A percentile compares a stretch with the other conserved stretches of the same genome.
Conservation (phyloP, 768 basidiomycete species). For the Pleurotus eryngii region DNA sequence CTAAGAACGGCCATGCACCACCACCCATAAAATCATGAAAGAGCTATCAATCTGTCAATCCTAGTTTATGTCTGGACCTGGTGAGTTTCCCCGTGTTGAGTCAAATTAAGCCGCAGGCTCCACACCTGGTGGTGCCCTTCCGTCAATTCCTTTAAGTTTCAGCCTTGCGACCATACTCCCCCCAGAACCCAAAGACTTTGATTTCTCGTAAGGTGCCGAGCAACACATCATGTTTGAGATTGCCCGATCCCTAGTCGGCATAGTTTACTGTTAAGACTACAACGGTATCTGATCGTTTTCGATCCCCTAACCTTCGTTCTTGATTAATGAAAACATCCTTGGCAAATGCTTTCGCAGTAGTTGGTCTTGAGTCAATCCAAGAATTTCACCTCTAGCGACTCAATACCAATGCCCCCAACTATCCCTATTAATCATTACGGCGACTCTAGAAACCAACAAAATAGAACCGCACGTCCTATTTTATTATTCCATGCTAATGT, state of each 20-base stretch:
- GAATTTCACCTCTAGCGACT: too few species aligned
- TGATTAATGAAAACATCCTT: not conserved
- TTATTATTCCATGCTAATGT: too few species aligned
- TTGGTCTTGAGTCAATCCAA: conserved; percentile 63
- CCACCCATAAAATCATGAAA: conserved; percentile 84
- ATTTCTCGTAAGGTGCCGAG: conserved; percentile 83
- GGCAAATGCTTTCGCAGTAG: not conserved
- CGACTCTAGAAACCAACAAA: too few species aligned
- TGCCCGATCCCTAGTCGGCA: not conserved
- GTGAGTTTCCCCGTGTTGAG: conserved; percentile 82
- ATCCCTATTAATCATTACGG: too few species aligned
- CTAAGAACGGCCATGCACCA: conserved; percentile 90
- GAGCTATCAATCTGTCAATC: conserved; percentile 82
- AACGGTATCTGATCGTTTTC: not conserved
- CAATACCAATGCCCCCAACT: too few species aligned
- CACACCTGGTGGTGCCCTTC: conserved; percentile 77
- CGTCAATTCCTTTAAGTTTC: conserved; percentile 84
- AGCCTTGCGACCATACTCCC: conserved; percentile 50
- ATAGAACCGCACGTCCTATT: too few species aligned
- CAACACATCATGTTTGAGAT: conserved; percentile 23
- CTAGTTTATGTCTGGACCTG: conserved; percentile 75
- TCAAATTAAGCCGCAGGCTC: conserved; percentile 86
- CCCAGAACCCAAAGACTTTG: conserved; percentile 83
- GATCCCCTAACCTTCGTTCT: not conserved
- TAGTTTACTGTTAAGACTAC: not conserved